Evolutionary conservation across 1,284 basidiomycete species (phyloP).

Genomic region (Marasmius sp.): DNA sequence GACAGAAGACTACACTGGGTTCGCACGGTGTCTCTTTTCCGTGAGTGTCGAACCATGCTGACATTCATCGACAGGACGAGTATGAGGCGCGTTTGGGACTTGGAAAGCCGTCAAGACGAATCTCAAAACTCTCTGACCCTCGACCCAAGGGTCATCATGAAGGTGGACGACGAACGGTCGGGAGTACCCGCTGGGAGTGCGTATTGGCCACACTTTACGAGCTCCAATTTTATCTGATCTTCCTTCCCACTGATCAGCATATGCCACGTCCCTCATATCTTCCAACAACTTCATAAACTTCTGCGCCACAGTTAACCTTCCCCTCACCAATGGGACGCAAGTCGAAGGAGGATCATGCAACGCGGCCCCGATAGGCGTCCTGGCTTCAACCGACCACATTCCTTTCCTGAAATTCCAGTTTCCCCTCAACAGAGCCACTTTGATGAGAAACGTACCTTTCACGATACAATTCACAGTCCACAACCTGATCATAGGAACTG

Average conservation of each 20-base stretch:
- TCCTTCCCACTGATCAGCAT: background rate
- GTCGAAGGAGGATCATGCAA: conserved; percentile 53
- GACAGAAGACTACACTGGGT: no score
- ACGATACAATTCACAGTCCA: conserved; percentile 44
- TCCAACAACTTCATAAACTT: conserved; percentile 57
- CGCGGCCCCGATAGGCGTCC: conserved; percentile 41
- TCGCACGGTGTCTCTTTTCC: no score
- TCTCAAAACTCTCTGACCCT: background rate
- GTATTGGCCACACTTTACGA: background rate
- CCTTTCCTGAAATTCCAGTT: conserved; percentile 44
- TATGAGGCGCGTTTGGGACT: background rate
- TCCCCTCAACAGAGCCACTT: conserved; percentile 40
- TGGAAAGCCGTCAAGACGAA: background rate
- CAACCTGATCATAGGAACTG: conserved; percentile 49
- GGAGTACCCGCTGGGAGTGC: no score
- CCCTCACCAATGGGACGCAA: conserved; percentile 37
- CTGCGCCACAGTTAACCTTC: conserved; percentile 11
- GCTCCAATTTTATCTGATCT: background rate
- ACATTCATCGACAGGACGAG: no score
- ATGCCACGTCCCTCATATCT: conserved; percentile 19
- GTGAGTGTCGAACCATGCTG: no score
- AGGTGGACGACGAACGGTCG: background rate
- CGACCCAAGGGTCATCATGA: background rate
- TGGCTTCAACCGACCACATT: conserved; percentile 37
- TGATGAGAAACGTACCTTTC: conserved; percentile 47